Evolutionary conservation across 148 eudicot species (phyloP).

Genomic region (Silene uniflora): DNA sequence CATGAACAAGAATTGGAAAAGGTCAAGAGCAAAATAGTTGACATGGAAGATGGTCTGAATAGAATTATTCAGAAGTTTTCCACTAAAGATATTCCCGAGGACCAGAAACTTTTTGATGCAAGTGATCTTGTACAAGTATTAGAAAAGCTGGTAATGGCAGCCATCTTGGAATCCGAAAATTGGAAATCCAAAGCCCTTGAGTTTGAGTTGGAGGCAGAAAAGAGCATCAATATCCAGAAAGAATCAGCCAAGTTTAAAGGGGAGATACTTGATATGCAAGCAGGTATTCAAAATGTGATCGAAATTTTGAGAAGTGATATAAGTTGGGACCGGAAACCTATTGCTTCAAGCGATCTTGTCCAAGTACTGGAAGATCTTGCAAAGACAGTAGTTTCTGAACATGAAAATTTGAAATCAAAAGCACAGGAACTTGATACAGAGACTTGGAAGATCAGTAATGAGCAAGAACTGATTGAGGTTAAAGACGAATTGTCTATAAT

Average conservation of each 20-base stretch:
- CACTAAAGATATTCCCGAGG: conserved; percentile 36
- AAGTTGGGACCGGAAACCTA: conserved; percentile 17
- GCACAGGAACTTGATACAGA: conserved; percentile 29
- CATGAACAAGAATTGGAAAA: conserved; percentile 39
- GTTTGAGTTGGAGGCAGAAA: conserved; percentile 39
- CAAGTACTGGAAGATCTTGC: conserved; percentile 28
- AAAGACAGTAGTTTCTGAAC: conserved; percentile 20
- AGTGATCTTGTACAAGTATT: conserved; percentile 41
- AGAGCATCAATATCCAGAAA: conserved; percentile 14
- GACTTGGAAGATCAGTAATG: conserved; percentile 21
- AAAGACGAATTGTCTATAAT: conserved; percentile 27
- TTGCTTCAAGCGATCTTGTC: conserved; percentile 21
- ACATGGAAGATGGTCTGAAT: conserved; percentile 46
- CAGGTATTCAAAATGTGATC: conserved; percentile 24
- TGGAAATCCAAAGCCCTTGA: conserved; percentile 64
- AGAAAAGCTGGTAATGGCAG: conserved; percentile 56
- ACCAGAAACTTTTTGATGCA: conserved; percentile 32
- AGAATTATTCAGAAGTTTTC: conserved; percentile 56
- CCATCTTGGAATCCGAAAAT: conserved; percentile 48
- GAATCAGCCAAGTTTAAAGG: conserved; percentile 25
- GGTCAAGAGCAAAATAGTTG: conserved; percentile 40
- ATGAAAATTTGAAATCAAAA: conserved; percentile 27
- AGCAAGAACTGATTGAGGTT: conserved; percentile 26
- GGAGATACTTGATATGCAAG: conserved; percentile 28
- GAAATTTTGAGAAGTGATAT: conserved; percentile 26